A percentile compares a stretch with the other conserved stretches of the same genome.
These are phyloP conservation scores for Thielaviopsis euricoi DNA, from an alignment of 2,329 filamentous ascomycete genomes.

Conservation along the genomic window DNA sequence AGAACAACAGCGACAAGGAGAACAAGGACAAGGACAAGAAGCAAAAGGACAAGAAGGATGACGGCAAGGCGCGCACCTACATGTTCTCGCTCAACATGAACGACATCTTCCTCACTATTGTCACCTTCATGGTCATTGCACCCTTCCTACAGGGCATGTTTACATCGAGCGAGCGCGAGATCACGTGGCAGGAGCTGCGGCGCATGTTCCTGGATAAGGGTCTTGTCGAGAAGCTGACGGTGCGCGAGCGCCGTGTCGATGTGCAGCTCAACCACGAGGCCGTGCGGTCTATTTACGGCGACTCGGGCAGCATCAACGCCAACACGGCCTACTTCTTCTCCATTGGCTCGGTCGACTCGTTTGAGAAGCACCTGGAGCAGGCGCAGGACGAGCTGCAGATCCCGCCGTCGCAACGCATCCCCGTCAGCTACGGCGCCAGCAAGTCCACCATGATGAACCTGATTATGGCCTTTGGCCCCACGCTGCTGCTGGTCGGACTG, in stretches of 20 bases:
- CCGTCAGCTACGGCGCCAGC: conserved; percentile 69
- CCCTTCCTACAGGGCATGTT: conserved; percentile 27
- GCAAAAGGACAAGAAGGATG: conserved; percentile 6
- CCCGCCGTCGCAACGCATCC: conserved; percentile 74
- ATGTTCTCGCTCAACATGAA: conserved; percentile 23
- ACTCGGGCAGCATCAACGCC: conserved; percentile 47
- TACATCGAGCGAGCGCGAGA: conserved; percentile 42
- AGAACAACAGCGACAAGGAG: background rate
- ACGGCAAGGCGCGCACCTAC: conserved; percentile 17
- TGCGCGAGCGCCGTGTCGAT: conserved; percentile 57
- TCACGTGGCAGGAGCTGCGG: conserved; percentile 94
- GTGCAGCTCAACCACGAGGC: conserved; percentile 68
- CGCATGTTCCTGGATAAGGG: conserved; percentile 92
- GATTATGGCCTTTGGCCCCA: conserved; percentile 67
- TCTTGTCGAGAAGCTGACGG: conserved; percentile 79
- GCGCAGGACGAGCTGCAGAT: conserved; percentile 81
- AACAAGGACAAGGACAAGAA: conserved; percentile 12
- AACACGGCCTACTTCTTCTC: conserved; percentile 81
- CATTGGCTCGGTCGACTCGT: conserved; percentile 85
- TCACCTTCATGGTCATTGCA: conserved; percentile 24
- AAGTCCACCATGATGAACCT: conserved; percentile 52
- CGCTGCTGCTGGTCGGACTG: conserved; percentile 67
- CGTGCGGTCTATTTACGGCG: conserved; percentile 53
- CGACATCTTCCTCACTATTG: conserved; percentile 37
- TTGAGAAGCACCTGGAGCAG: conserved; percentile 74